phyloP scores from a whole-genome alignment of 139 green algal genomes.

The Micractinium sp. region DNA sequence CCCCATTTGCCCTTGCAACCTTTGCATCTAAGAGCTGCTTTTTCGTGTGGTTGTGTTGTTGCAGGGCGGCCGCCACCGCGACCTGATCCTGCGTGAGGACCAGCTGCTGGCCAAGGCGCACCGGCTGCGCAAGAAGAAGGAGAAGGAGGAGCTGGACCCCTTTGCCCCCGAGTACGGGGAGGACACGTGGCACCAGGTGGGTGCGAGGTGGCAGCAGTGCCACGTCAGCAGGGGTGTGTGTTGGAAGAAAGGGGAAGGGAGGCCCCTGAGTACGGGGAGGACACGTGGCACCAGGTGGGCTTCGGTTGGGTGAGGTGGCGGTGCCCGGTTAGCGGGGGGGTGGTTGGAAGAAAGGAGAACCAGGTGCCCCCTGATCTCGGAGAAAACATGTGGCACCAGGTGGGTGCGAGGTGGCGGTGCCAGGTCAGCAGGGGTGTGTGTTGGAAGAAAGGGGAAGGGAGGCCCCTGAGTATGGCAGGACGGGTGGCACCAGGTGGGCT shows the following conservation, averaged over 20 bases:
- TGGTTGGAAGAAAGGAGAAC: constrained; percentile 39
- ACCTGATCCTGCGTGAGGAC: constrained; percentile 91
- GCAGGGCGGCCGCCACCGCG: constrained; percentile 67
- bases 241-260: constrained; percentile 40
- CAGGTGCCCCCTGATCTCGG: constrained; percentile 69
- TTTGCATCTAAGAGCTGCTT: too few relatives aligned
- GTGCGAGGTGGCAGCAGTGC: too few relatives aligned
- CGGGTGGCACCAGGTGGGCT: constrained; percentile 64
- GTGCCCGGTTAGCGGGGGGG: too few relatives aligned
- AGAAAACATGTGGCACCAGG: constrained; percentile 72
- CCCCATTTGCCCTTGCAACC: too few relatives aligned
- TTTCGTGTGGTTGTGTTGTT: too few relatives aligned
- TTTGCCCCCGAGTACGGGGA: constrained; percentile 78
- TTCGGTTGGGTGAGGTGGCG: constrained; percentile 2
- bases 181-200: constrained; percentile 71
- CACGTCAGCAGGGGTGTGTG: constrained; percentile 6
- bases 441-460: constrained; percentile 40
- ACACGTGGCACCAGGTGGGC: constrained; percentile 69
- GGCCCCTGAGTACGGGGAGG: constrained; percentile 69
- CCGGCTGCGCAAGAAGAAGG: constrained; percentile 45
- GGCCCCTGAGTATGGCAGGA: constrained; percentile 74
- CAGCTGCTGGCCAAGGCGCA: constrained; percentile 74
- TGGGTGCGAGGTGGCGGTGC: neutral
- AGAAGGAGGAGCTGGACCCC: constrained; percentile 65
- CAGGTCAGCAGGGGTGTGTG: constrained; percentile 9